Evolutionary conservation across 2,329 filamentous ascomycete genomes (phyloP), one percentile per base, ranked within the genome.

Genomic region (Penicillium sclerotigenum): DNA sequence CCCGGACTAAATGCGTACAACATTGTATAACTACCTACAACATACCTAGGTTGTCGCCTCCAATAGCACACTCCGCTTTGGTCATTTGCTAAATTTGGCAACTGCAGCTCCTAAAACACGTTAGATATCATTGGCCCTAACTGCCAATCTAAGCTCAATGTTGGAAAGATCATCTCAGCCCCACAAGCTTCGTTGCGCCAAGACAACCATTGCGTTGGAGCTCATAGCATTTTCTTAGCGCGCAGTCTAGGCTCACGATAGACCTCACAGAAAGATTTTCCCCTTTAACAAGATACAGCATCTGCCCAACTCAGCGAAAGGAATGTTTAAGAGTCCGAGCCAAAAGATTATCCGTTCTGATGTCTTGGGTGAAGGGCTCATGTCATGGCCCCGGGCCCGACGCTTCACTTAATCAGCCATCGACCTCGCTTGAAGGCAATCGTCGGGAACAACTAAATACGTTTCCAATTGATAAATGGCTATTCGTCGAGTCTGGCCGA

Each of bases 401-500:
- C 5, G 8, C 31, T 40, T 43, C 51, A 43, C 51, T 47, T 38
- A 48, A 41, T 47, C 43, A 53, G 52, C 52, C 24, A 49, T 24
- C 22, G 34, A 14, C 46, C 8, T 42, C 43, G 18, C 10, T n/a
- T n/a, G 9, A 16, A 16, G 16, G 34, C 31, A 33, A 33, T 33
- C n/a, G n/a, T n/a, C n/a, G n/a, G n/a, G n/a, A n/a, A n/a, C n/a
- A n/a, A n/a, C n/a, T n/a, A n/a, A n/a, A n/a, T n/a, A n/a, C n/a
- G n/a, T 54, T 54, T 48, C 8, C 20, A 54, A 47, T 48, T n/a
- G 13, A 20, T 10, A 5, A n/a, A 33, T 3, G 0, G 2, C 13
- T 11, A 60, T 57, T 54, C 42, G 53, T 47, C 49, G 26, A 13
- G 9, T 7, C 11, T 8, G 8, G 49, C 6, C 28, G 56, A 54